Conservation (phyloP, 2,329 filamentous ascomycete species). For the Trichoderma afroharzianum region DNA sequence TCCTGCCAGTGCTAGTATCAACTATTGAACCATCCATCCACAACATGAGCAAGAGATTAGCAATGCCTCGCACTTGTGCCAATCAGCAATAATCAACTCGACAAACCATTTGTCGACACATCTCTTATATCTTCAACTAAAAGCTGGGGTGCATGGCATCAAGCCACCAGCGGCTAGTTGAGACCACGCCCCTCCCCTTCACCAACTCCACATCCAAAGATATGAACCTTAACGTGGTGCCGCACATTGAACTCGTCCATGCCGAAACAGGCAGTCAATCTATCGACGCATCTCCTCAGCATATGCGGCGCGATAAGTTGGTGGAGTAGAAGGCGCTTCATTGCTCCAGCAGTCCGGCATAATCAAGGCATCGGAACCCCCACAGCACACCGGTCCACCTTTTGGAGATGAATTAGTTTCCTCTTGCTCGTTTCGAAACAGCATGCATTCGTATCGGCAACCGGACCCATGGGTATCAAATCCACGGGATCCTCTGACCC, state of each 20-base stretch:
- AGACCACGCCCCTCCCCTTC: not conserved
- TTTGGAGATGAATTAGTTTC: not conserved
- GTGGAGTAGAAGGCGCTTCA: constrained; percentile 1
- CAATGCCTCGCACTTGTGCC: not conserved
- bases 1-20: not conserved
- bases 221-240: not conserved
- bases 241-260: not conserved
- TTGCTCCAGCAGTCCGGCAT: not conserved
- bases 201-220: constrained; percentile 1
- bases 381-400: not conserved
- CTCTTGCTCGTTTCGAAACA: not conserved
- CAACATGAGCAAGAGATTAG: not conserved
- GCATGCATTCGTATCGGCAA: not conserved
- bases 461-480: not conserved
- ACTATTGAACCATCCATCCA: not conserved
- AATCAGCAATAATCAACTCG: not conserved
- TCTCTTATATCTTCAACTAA: not conserved
- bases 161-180: constrained; percentile 5
- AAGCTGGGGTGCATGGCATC: constrained; percentile 6
- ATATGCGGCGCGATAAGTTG: not conserved
- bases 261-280: constrained; percentile 14
- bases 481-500: not conserved
- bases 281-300: not conserved
- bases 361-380: not conserved
- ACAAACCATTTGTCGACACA: not conserved